phyloP scores from a whole-genome alignment of 257 asterid species.

The Plantago ovata region DNA sequence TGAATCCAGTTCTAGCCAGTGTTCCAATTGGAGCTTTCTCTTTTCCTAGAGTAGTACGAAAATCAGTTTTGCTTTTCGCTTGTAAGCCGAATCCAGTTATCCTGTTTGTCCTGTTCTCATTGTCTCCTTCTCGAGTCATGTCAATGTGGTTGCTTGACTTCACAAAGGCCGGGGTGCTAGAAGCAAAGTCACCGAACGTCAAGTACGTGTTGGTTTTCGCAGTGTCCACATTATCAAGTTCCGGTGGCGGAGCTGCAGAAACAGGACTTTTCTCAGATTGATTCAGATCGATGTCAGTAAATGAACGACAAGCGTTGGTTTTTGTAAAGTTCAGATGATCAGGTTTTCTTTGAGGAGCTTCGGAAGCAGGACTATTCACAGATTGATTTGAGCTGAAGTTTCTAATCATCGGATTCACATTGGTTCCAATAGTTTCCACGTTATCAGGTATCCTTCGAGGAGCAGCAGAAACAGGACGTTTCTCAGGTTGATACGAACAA shows the following conservation, averaged over 20 bases:
- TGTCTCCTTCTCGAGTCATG: slow-evolving; percentile 24
- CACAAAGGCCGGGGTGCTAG: slow-evolving; percentile 21
- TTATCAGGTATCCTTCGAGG: not conserved
- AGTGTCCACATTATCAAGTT: not conserved
- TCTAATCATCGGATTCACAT: slow-evolving; percentile 18
- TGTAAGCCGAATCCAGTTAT: not conserved
- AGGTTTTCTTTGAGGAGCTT: too few relatives aligned
- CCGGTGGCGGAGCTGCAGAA: slow-evolving; percentile 8
- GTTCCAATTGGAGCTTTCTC: slow-evolving; percentile 10
- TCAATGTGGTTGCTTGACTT: slow-evolving; percentile 22
- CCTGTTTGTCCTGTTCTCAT: slow-evolving; percentile 1
- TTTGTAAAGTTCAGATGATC: too few relatives aligned
- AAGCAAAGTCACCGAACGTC: slow-evolving; percentile 28
- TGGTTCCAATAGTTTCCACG: not conserved
- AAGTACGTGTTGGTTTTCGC: not conserved
- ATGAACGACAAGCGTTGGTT: too few relatives aligned
- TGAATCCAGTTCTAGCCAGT: not conserved
- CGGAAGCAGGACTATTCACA: too few relatives aligned
- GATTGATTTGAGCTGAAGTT: slow-evolving; percentile 5
- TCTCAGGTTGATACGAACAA: slow-evolving; percentile 6
- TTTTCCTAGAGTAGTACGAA: not conserved
- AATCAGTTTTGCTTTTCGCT: not conserved
- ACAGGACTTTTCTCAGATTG: slow-evolving; percentile 14
- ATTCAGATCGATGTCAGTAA: not conserved
- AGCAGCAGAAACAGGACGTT: slow-evolving; percentile 13